Percentiles rank a stretch among this genome's conserved stretches.
phyloP scores from a whole-genome alignment of 139 green algal genomes.

The Zygnema circumcarinatum region DNA sequence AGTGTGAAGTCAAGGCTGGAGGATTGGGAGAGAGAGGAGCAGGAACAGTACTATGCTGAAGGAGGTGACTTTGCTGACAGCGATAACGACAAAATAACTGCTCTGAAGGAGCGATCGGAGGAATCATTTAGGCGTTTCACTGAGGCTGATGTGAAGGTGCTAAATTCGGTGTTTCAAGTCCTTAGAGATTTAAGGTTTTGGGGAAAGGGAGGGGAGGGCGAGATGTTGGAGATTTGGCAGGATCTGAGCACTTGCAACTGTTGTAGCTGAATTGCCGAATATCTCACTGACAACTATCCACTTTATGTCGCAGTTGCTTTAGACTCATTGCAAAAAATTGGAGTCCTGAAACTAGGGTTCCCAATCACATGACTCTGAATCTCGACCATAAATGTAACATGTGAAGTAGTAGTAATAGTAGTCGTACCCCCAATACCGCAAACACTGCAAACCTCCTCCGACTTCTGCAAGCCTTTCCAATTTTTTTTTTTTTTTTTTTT shows the following conservation, averaged over 20 bases:
- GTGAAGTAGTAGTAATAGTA: too few relatives aligned
- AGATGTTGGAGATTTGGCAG: background rate
- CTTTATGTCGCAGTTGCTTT: background rate
- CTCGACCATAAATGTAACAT: background rate
- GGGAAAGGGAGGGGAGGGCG: background rate
- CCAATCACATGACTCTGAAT: too few relatives aligned
- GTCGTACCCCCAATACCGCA: too few relatives aligned
- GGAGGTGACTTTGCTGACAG: background rate
- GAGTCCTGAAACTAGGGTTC: too few relatives aligned
- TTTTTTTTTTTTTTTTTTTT: too few relatives aligned
- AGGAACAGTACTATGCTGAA: background rate
- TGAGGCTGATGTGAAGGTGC: background rate
- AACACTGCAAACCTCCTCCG: too few relatives aligned
- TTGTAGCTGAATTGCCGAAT: background rate
- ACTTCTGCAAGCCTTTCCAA: too few relatives aligned
- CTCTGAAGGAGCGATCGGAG: background rate
- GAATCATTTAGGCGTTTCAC: background rate
- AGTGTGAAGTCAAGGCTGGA: background rate
- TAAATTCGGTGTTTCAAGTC: too few relatives aligned
- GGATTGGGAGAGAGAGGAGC: slow-evolving; percentile 6
- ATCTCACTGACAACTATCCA: background rate
- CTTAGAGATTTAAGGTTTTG: background rate
- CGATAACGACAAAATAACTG: background rate
- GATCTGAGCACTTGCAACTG: background rate
- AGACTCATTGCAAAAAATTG: background rate